Evolutionary conservation across 2,329 filamentous ascomycete species (phyloP).

Genomic region (Tolypocladium ophioglossoides): DNA sequence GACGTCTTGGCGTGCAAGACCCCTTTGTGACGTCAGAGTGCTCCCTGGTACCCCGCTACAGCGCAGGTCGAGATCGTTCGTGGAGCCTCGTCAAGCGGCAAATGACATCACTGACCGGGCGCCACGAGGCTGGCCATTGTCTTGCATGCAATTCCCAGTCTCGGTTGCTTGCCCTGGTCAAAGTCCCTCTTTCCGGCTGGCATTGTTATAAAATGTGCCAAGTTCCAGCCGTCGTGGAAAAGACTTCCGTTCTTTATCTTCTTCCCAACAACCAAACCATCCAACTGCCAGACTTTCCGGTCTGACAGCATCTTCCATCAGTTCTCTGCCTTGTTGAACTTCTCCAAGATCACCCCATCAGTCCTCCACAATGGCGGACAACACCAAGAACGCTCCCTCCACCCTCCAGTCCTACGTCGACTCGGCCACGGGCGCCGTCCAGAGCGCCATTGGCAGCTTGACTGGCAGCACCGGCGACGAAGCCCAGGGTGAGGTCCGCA

Average conservation of each 20-base stretch:
- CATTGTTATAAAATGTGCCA: neutral
- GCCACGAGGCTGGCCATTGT: neutral
- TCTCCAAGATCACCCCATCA: neutral
- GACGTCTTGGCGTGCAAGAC: neutral
- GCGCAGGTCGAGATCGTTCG: too few relatives aligned
- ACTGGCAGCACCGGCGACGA: slow-evolving; percentile 64
- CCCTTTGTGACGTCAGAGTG: neutral
- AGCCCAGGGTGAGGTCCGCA: slow-evolving; percentile 51
- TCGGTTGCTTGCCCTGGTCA: neutral
- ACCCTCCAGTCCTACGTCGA: slow-evolving; percentile 72
- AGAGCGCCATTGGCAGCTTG: slow-evolving; percentile 60
- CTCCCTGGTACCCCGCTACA: neutral
- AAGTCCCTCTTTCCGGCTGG: neutral
- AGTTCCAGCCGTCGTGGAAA: neutral
- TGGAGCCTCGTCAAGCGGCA: neutral
- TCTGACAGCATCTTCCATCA: neutral
- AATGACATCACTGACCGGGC: neutral
- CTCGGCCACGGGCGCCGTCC: slow-evolving; percentile 60
- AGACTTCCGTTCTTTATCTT: neutral
- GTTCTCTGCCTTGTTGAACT: neutral
- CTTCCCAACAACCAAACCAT: neutral
- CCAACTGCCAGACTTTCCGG: neutral
- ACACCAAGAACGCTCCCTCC: slow-evolving; percentile 36
- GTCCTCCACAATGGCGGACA: slow-evolving; percentile 17
- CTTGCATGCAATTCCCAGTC: neutral